Base-by-base conservation (phyloP, 495 filamentous ascomycete species). In the Paragyromitra xinjiangensis region DNA sequence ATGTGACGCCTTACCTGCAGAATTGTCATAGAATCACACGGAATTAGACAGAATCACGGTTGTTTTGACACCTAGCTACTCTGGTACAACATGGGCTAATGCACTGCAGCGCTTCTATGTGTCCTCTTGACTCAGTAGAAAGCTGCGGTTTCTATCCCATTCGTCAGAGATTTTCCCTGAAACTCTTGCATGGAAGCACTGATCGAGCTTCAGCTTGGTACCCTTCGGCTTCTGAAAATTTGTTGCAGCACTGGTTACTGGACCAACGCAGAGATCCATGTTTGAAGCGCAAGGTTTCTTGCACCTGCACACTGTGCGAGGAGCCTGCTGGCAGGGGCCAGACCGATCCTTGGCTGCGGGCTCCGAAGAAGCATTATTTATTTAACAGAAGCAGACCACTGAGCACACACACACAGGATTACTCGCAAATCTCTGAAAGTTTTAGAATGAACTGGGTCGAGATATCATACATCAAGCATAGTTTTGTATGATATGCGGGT, bases 1-100 rank as follows among this genome's bases (percentile, higher is more conserved):
- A 68, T 62, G 69, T 44, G 68, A 71, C 68, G 16, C 68, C 69
- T 61, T 77, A 42, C 61, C 50, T 76, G 59, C 73, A 63, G 65
- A 58, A 24, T 51, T 62, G 66, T 70, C 73, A 75, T 42, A 58
- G 73, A 71, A 75, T 70, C 64, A 63, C 72, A 69, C 44, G 26
- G 63, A 67, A 73, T 64, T 37, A 44, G 61, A 58, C 12, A 26
- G 61, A 56, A 61, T 73, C 50, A 44, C 58, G 64, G 22, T 53
- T 50, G 37, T 34, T 71, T 71, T 71, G 42, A 45, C 24, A 64
- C 8, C 24, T 8, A 58, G 26, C 44, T 69, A n/a, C 58, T 64
- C 45, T 58, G 67, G 59, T 64, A 75, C 59, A 76, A 58, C 66
- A 26, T 76, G 59, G 48, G 48, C 65, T 70, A 64, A 64, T 70